phyloP scores from a whole-genome alignment of 306 rosid genomes.

The Corylus americana region DNA sequence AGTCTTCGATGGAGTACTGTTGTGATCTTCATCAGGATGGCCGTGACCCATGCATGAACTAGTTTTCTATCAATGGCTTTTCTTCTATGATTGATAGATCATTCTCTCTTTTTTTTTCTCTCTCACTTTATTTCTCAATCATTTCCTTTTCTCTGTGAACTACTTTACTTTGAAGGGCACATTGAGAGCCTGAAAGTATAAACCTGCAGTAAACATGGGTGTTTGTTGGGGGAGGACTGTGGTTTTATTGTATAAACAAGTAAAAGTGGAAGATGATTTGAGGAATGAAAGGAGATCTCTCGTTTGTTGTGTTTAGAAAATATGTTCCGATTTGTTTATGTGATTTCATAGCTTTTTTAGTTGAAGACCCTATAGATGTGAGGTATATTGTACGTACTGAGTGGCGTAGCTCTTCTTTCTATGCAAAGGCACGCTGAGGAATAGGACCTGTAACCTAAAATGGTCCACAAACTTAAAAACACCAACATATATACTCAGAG shows the following conservation, averaged over 20 bases:
- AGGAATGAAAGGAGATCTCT: constrained; percentile 67
- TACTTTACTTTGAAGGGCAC: constrained; percentile 34
- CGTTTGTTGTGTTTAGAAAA: constrained; percentile 46
- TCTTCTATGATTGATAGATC: constrained; percentile 47
- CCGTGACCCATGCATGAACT: constrained; percentile 9
- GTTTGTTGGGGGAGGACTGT: not conserved
- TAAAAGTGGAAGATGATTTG: constrained; percentile 64
- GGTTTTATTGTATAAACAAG: constrained; percentile 47
- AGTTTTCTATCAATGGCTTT: constrained; percentile 26
- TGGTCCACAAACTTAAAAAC: not conserved
- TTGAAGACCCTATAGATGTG: constrained; percentile 41
- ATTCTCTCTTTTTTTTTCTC: constrained; percentile 24
- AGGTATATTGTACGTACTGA: constrained; percentile 25
- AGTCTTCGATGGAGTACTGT: not conserved
- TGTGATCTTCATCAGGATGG: not conserved
- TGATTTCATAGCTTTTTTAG: constrained; percentile 27
- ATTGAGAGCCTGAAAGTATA: constrained; percentile 27
- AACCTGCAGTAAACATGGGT: not conserved
- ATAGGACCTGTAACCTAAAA: constrained; percentile 3
- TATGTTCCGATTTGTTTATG: constrained; percentile 41
- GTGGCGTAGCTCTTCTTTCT: constrained; percentile 60
- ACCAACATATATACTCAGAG: not conserved
- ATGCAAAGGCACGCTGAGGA: constrained; percentile 39
- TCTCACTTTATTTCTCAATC: constrained; percentile 26
- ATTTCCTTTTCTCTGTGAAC: constrained; percentile 21